Evolutionary conservation across 2,329 filamentous ascomycete species (phyloP).

Genomic region (Colletotrichum sp.): DNA sequence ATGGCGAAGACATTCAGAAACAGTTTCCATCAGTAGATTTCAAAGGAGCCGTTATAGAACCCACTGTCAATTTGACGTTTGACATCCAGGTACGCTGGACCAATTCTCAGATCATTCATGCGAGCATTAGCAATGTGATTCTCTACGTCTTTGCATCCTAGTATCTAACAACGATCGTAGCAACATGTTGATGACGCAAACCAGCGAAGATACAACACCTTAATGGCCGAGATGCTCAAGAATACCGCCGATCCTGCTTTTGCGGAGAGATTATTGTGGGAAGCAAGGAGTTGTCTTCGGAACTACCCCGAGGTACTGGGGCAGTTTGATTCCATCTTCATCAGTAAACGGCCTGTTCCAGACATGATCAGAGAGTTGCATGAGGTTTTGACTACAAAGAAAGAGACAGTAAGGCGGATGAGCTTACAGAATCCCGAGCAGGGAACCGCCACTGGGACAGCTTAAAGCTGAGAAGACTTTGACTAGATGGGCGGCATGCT

Average conservation of each 20-base stretch:
- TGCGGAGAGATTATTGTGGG: constrained; percentile 10
- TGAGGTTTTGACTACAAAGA: constrained; percentile 10
- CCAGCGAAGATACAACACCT: constrained; percentile 11
- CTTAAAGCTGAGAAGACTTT: neutral
- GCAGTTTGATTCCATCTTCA: constrained; percentile 11
- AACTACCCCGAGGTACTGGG: neutral
- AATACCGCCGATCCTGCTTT: neutral
- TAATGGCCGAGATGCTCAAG: constrained; percentile 14
- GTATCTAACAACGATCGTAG: neutral
- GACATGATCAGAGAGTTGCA: constrained; percentile 7
- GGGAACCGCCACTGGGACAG: neutral
- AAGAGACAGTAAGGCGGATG: neutral
- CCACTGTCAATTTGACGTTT: constrained; percentile 4
- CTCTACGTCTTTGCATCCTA: neutral
- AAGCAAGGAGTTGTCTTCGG: constrained; percentile 6
- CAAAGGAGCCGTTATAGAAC: constrained; percentile 1
- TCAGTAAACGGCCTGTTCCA: neutral
- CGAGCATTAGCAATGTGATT: too few relatives aligned
- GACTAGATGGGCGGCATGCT: neutral
- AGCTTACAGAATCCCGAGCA: neutral
- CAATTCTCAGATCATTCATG: neutral
- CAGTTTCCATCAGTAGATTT: constrained; percentile 7
- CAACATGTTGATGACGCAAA: constrained; percentile 12
- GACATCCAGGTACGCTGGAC: constrained; percentile 5
- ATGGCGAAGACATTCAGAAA: neutral